Evolutionary conservation across 2,329 filamentous ascomycete species (phyloP), one percentile per base, ranked within the genome.

Genomic region (Phialophora tarda): DNA sequence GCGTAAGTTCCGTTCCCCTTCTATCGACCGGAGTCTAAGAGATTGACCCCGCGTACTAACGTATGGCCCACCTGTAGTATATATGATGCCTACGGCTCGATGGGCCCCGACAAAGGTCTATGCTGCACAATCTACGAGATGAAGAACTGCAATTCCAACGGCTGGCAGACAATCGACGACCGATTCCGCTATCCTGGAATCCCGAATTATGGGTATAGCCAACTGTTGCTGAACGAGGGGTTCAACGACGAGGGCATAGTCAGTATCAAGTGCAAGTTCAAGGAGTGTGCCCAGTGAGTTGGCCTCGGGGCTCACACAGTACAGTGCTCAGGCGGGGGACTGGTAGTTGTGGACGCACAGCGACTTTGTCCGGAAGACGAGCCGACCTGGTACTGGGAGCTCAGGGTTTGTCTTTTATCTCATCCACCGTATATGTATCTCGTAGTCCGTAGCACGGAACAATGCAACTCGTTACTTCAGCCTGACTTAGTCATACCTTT

Each of bases 81-180:
- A 6, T 69, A 69, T 24, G 61, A 55, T 14, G 4, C 5, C 17
- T 10, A 48, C 2, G 67, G 67, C 24, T 69, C 64, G n/a, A 67
- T 69, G 64, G 64, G 61, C 10, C 67, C 67, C 10, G 67, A 69
- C 48, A 64, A 67, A 32, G 67, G 64, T 21, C 44, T 69, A 14
- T 57, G 38, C 14, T 69, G 67, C 44, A 63, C 61, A 6, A 32
- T 69, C n/a, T 69, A 69, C 32, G 64, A 69, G 51, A 24, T 28
- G 23, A 14, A 17, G 7, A 23, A 67, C 23, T 67, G 64, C 57
- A 69, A 66, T 34, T 41, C 58, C 38, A n/a, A 64, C 11, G 58
- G 58, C 34, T 66, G 61, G 67, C 41, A 50, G 23, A 62, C 38
- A 14, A 56, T 32, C 26, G 34, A 34, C 7, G 34, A 44, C 17